phyloP scores from a whole-genome alignment of 257 asterid genomes.

The Orobanche coerulescens region DNA sequence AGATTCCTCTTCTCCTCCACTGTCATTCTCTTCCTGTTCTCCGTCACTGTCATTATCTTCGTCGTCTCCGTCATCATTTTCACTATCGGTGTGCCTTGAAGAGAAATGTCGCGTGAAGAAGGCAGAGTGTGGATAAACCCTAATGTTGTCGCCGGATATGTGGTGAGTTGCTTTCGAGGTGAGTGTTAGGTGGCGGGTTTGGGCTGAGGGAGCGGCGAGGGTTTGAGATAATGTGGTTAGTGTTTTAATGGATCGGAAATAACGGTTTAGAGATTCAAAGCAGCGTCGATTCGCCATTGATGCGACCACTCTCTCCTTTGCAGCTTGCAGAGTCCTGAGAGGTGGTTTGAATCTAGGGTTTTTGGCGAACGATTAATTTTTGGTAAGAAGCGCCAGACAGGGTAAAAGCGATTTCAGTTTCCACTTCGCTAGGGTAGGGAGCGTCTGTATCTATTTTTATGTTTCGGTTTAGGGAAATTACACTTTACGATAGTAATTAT shows the following conservation, averaged over 20 bases:
- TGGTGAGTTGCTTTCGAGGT: conserved; percentile 16
- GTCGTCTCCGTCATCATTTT: conserved; percentile 21
- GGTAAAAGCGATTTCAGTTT: neutral
- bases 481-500: no score
- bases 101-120: conserved; percentile 28
- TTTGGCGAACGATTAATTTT: neutral
- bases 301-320: conserved; percentile 14
- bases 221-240: conserved; percentile 24
- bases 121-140: conserved; percentile 12
- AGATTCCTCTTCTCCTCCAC: conserved; percentile 19
- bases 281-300: conserved; percentile 72
- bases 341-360: conserved; percentile 32
- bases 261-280: conserved; percentile 33
- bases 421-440: no score
- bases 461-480: no score
- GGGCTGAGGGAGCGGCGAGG: conserved; percentile 22
- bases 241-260: conserved; percentile 28
- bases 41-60: conserved; percentile 25
- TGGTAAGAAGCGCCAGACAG: neutral
- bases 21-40: conserved; percentile 21
- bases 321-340: conserved; percentile 22
- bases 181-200: conserved; percentile 19
- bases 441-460: no score
- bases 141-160: conserved; percentile 16
- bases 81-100: conserved; percentile 26